A percentile compares a stretch with the other conserved stretches of the same genome.
These are phyloP conservation scores for Musa acuminata DNA, from an alignment of 176 grass and related monocot species.

Conservation along the genomic window DNA sequence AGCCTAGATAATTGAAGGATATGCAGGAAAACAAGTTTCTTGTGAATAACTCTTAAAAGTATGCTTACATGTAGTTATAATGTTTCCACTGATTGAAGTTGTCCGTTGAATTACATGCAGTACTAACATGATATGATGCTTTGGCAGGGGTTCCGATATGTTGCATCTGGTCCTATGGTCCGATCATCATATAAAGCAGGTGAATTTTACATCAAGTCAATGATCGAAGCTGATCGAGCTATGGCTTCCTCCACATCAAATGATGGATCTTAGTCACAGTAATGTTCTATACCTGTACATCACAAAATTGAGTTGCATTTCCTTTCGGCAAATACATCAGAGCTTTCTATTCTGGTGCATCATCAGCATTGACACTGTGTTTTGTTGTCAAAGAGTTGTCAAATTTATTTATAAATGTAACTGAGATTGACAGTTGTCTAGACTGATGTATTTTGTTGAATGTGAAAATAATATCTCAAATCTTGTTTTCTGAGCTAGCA, in stretches of 20 bases:
- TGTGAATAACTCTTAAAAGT: not conserved
- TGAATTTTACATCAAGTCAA: conserved; percentile 90
- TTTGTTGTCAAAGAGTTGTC: not conserved
- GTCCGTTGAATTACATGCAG: not conserved
- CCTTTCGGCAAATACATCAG: not conserved
- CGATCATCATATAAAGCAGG: conserved; percentile 90
- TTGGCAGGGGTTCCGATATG: conserved; percentile 80
- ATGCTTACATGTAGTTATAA: not conserved
- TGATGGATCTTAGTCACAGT: not conserved
- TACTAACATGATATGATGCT: not conserved
- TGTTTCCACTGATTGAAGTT: not conserved
- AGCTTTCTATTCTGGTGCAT: not conserved
- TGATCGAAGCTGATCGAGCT: conserved; percentile 75
- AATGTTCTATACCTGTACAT: not conserved
- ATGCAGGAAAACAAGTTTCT: not conserved
- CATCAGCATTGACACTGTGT: not conserved
- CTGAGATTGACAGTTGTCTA: no score
- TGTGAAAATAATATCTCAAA: no score
- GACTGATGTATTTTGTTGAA: no score
- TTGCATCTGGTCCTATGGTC: conserved; percentile 89
- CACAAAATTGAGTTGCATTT: not conserved
- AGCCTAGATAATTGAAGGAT: not conserved
- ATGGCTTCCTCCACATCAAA: conserved; percentile 15
- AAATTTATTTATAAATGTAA: not conserved
- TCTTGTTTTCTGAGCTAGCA: no score